Evolutionary conservation across 441 rosid genomes (phyloP), one percentile per base, ranked within the genome.

Genomic region (Heliophila coronopifolia): DNA sequence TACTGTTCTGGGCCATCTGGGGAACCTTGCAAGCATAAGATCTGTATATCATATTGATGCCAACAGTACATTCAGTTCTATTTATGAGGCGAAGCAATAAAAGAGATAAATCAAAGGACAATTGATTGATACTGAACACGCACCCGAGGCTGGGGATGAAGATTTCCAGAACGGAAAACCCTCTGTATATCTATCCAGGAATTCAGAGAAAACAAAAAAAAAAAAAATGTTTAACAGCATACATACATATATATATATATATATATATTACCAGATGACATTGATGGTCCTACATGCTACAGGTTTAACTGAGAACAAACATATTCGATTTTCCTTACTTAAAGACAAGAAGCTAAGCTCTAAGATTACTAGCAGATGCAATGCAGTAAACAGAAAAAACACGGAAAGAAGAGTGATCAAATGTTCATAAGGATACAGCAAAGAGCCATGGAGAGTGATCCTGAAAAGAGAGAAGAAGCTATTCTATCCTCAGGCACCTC

Each of bases 1-100:
- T 81, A 88, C 99, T 92, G 99, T 67, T 88, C 97, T 27, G 97
- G 92, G 50, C 94, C 99, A 77, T 88, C 99, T 11, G 81, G 86
- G 8, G 99, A 85, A 64, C 97, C 99, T 77, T 85, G 99, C 88
- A 92, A 75, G 70, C 99, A 92, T 63, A 88, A 58, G 66, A 88
- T 85, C 98, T 92, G 95, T 59, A 37, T 15, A 43, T 57, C 47
- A 65, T 22, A 47, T 48, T 53, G 4, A 41, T 57, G 55, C 52
- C 49, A 75, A 71, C 53, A 55, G 9, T 23, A 43, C 13, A 19
- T 22, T 35, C 42, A 60, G 50, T 17, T 59, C 30, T 46, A 14
- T 48, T 19, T 14, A 51, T 6, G 9, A 4, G 16, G 11, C 2
- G 15, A 39, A 12, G 20, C 11, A 18, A 13, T 6, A 7, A 11